Base-by-base conservation (phyloP, 2,329 filamentous ascomycete species). In the Cytospora piceicola region DNA sequence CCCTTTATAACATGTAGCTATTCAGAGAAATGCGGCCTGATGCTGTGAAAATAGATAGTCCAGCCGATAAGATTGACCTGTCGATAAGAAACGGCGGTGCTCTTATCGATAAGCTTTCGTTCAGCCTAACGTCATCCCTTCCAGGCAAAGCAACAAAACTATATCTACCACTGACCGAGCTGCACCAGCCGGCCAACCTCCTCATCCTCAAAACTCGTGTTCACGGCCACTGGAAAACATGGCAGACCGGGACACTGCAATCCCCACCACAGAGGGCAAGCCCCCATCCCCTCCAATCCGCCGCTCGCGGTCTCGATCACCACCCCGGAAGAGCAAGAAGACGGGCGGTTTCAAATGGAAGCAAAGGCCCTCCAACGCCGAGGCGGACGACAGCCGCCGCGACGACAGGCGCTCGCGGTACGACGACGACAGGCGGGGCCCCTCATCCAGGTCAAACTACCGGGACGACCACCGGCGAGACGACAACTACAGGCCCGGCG, bases 401-500 rank as follows among this genome's bases (percentile, higher is more conserved):
- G 63, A 65, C 29, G 52, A 39, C n/a, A 46, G 56, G 51, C 63
- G 63, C 12, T 49, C 63, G 11, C 59, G 63, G 15, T 61, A 65
- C 24, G 57, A 65, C 52, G 62, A 65, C 22, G 51, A 54, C 34
- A 39, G 53, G 30, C 51, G 57, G 15, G 63, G 63, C 22, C 54
- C 62, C 12, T 54, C 56, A 20, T 61, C 63, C 1, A 39, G 61
- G 46, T 49, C 49, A 1, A 59, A 51, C 61, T 54, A 64, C 51
- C 63, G 57, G 20, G 57, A 51, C 22, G 57, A 61, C 76, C 61
- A 73, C 78, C 70, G 77, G 77, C 68, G 80, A n/a, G 46, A 53
- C 36, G 56, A 60, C 30, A 27, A 39, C 46, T 27, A 64, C 29
- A 52, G 65, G 4, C 51, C 46, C 17, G 64, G 67, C 51, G 58